phyloP scores from a whole-genome alignment of 495 filamentous ascomycete species.

The Parathielavia hyrcaniae region DNA sequence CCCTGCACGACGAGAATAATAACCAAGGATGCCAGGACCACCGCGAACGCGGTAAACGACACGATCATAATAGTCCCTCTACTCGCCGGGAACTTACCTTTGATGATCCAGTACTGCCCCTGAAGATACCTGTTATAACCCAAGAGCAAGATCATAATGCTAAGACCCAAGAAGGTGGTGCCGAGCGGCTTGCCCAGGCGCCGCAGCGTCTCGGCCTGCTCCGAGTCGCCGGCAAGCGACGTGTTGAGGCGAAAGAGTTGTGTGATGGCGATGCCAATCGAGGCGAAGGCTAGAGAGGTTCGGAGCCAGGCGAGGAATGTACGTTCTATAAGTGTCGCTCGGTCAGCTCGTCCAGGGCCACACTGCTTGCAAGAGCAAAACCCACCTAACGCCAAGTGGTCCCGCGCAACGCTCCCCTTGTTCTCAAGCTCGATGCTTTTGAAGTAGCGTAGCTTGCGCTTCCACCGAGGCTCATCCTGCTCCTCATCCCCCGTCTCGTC shows the following conservation, averaged over 20 bases:
- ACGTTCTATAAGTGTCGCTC: conserved; percentile 55
- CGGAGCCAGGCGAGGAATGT: conserved; percentile 97
- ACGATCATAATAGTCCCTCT: conserved; percentile 79
- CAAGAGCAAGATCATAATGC: conserved; percentile 76
- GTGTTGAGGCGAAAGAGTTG: conserved; percentile 93
- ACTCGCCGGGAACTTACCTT: conserved; percentile 90
- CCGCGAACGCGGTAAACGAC: conserved; percentile 57
- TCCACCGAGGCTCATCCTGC: conserved; percentile 31
- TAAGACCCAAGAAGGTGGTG: conserved; percentile 82
- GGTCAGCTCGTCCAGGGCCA: conserved; percentile 15
- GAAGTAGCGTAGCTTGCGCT: conserved; percentile 55
- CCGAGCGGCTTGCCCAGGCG: conserved; percentile 89
- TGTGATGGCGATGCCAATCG: conserved; percentile 92
- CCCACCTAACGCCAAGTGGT: conserved; percentile 87
- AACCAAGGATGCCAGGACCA: conserved; percentile 65
- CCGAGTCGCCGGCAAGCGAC: conserved; percentile 40
- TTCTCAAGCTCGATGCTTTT: conserved; percentile 89
- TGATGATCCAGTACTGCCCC: conserved; percentile 78
- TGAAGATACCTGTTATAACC: conserved; percentile 63
- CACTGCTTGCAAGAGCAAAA: not conserved
- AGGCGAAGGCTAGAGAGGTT: conserved; percentile 91
- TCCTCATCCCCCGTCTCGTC: conserved; percentile 21
- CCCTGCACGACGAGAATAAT: conserved; percentile 61
- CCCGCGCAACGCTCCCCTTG: conserved; percentile 89
- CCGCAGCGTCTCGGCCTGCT: conserved; percentile 47